These are phyloP conservation scores for Glarea lozoyensis DNA, from an alignment of 495 filamentous ascomycete species.

Conservation along the genomic window DNA sequence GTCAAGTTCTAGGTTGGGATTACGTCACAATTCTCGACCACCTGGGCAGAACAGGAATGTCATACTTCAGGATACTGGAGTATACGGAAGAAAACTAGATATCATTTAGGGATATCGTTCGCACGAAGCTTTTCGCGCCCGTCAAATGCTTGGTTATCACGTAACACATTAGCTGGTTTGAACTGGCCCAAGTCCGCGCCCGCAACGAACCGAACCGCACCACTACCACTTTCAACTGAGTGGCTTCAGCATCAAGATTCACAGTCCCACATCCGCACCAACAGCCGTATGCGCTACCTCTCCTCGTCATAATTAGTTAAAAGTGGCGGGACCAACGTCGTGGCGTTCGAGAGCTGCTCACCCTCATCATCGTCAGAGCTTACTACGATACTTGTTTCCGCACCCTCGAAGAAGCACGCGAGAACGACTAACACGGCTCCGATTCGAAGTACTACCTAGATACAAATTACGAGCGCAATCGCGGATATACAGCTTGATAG, in stretches of 20 bases:
- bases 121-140: no score
- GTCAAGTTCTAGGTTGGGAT: no score
- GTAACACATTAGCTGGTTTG: no score
- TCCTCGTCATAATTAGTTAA: neutral
- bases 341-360: constrained; percentile 16
- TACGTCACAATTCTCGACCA: no score
- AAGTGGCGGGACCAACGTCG: constrained; percentile 13
- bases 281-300: neutral
- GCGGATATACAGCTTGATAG: constrained; percentile 63
- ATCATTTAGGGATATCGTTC: no score
- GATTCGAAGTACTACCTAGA: constrained; percentile 62
- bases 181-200: no score
- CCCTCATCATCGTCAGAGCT: constrained; percentile 18
- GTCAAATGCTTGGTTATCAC: no score
- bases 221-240: no score
- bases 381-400: constrained; percentile 21
- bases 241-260: neutral
- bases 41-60: no score
- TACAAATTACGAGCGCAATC: constrained; percentile 63
- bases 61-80: no score
- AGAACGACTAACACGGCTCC: constrained; percentile 54
- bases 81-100: no score
- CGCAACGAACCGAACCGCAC: no score
- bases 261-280: neutral
- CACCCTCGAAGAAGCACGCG: constrained; percentile 24